phyloP scores from a whole-genome alignment of 2,329 filamentous ascomycete species.

The Fusarium annulatum region DNA sequence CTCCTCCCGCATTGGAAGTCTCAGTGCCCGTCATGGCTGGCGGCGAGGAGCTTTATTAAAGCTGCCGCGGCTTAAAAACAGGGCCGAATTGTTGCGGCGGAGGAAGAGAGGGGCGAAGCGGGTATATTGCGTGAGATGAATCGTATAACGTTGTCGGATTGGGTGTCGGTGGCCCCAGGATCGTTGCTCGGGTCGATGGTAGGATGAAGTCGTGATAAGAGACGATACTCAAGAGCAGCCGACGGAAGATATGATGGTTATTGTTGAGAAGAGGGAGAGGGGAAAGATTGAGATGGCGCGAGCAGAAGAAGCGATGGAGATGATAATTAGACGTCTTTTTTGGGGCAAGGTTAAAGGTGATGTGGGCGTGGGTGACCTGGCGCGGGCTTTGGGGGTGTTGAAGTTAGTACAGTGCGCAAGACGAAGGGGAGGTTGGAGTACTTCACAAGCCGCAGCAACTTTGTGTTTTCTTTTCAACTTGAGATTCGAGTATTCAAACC shows the following conservation, averaged over 20 bases:
- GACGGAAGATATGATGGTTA: conserved; percentile 24
- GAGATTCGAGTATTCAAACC: neutral
- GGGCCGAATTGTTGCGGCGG: conserved; percentile 36
- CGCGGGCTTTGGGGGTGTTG: conserved; percentile 26
- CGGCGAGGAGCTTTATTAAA: conserved; percentile 41
- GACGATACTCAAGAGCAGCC: conserved; percentile 11
- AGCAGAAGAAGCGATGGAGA: conserved; percentile 41
- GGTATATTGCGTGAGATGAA: conserved; percentile 34
- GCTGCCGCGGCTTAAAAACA: conserved; percentile 39
- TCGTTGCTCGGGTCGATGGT: conserved; percentile 15
- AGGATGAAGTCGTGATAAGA: conserved; percentile 23
- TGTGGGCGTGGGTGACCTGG: conserved; percentile 40
- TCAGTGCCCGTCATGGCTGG: conserved; percentile 65
- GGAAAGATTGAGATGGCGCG: conserved; percentile 35
- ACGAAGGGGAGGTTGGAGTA: neutral
- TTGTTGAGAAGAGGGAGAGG: conserved; percentile 40
- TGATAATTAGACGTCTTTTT: conserved; percentile 45
- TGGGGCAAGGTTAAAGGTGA: conserved; percentile 46
- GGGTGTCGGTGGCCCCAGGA: conserved; percentile 33
- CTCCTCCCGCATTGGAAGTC: conserved; percentile 56
- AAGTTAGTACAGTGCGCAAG: conserved; percentile 42
- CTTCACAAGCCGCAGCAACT: neutral
- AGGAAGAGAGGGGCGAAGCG: conserved; percentile 37
- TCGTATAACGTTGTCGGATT: conserved; percentile 33
- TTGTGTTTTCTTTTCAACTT: conserved; percentile 8